These are phyloP conservation scores for Fusarium buharicum DNA, from an alignment of 2,329 filamentous ascomycete species.

Conservation along the genomic window DNA sequence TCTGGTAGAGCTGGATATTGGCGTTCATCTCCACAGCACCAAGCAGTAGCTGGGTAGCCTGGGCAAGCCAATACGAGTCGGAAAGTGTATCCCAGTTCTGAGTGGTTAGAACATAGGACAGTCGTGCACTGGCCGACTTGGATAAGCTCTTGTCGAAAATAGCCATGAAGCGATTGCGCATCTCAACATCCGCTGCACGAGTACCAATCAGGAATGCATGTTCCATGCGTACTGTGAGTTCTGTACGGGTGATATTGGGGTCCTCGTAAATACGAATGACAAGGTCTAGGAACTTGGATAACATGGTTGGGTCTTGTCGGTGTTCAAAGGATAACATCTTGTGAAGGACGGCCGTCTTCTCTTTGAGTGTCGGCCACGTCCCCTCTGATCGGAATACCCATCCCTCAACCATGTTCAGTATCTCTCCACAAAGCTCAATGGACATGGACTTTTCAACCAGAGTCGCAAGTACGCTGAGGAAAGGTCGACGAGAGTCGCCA, in stretches of 20 bases:
- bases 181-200: constrained; percentile 90
- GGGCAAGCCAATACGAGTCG: constrained; percentile 96
- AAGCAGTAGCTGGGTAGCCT: constrained; percentile 92
- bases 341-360: constrained; percentile 98
- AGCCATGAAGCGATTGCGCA: constrained; percentile 95
- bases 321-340: constrained; percentile 98
- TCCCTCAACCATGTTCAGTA: constrained; percentile 89
- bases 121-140: constrained; percentile 87
- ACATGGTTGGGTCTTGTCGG: constrained; percentile 81
- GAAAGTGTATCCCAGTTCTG: constrained; percentile 98
- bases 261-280: constrained; percentile 99
- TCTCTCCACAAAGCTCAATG: constrained; percentile 87
- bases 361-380: constrained; percentile 95
- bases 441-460: constrained; percentile 95
- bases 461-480: constrained; percentile 93
- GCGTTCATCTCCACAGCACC: constrained; percentile 88
- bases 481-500: constrained; percentile 89
- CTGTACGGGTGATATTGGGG: constrained; percentile 91
- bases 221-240: constrained; percentile 96
- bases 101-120: constrained; percentile 87
- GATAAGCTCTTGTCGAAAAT: constrained; percentile 96
- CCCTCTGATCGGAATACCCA: constrained; percentile 98
- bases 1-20: constrained; percentile 79
- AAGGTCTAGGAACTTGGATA: constrained; percentile 93
- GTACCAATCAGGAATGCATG: constrained; percentile 98